Evolutionary conservation across 192 early-diverging fungal genomes (phyloP).

Genomic region (Piromyces sp.): DNA sequence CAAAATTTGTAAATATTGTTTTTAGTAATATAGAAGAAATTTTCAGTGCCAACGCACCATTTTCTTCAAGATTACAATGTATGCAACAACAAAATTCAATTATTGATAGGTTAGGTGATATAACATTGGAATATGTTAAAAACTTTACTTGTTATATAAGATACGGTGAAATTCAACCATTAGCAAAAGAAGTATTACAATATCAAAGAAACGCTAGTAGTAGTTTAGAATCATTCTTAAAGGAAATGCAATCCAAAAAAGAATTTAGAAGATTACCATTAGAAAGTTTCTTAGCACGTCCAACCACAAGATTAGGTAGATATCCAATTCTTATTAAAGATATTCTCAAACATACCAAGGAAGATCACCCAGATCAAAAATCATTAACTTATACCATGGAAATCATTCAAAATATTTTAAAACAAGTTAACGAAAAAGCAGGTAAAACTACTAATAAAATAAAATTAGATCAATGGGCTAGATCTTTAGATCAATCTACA

Average conservation of each 20-base stretch:
- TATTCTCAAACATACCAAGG: constrained; percentile 63
- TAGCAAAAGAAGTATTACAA: background rate
- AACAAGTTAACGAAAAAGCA: constrained; percentile 66
- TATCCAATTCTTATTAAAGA: constrained; percentile 72
- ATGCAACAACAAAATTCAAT: background rate
- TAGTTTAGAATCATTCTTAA: background rate
- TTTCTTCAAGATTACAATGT: background rate
- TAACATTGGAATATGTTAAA: background rate
- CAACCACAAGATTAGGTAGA: constrained; percentile 73
- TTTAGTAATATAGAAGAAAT: background rate
- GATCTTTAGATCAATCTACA: background rate
- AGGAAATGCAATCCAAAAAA: constrained; percentile 45
- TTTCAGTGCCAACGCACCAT: background rate
- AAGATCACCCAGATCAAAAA: constrained; percentile 58
- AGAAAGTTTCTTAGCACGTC: constrained; percentile 73
- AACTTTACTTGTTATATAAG: background rate
- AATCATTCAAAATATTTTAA: constrained; percentile 53
- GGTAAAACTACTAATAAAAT: constrained; percentile 81
- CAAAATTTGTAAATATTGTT: background rate
- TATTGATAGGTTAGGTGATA: background rate
- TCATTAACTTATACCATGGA: constrained; percentile 49
- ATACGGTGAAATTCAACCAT: background rate
- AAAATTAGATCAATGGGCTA: constrained; percentile 28
- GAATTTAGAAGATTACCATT: constrained; percentile 67
- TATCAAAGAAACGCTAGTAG: background rate